Evolutionary conservation across 805 yeast species (phyloP).

Genomic region (Yueomyces sinensis): DNA sequence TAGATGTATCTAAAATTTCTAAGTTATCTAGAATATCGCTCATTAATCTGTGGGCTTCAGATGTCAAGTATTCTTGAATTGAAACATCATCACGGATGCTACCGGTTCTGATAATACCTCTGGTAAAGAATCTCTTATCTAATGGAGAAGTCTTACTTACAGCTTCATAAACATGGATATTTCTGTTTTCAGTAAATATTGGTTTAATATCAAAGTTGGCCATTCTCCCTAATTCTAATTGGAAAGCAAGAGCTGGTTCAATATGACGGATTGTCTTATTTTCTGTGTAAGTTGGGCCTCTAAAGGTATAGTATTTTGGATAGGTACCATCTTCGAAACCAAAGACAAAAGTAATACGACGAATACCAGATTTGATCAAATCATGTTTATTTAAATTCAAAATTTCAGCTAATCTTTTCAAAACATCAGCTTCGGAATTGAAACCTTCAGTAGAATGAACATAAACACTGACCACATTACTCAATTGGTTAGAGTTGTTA

Average conservation of each 20-base stretch:
- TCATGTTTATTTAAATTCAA: conserved; percentile 60
- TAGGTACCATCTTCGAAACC: conserved; percentile 76
- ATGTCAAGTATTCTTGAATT: conserved; percentile 84
- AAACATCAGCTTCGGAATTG: conserved; percentile 52
- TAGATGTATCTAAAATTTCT: conserved; percentile 86
- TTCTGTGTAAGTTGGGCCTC: conserved; percentile 74
- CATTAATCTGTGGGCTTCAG: conserved; percentile 94
- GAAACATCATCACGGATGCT: conserved; percentile 86
- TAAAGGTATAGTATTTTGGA: conserved; percentile 93
- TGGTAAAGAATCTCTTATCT: conserved; percentile 90
- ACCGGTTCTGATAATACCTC: conserved; percentile 96
- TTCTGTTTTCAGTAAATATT: conserved; percentile 89
- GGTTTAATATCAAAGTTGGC: conserved; percentile 93
- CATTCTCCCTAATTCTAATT: conserved; percentile 85
- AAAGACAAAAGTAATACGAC: conserved; percentile 87
- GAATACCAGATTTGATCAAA: conserved; percentile 55
- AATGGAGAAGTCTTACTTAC: conserved; percentile 85
- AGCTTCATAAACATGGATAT: conserved; percentile 95
- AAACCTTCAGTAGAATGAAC: conserved; percentile 66
- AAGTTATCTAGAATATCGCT: conserved; percentile 89
- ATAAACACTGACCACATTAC: conserved; percentile 75
- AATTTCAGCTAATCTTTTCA: conserved; percentile 48
- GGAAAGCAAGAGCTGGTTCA: conserved; percentile 97
- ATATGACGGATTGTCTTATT: conserved; percentile 93
- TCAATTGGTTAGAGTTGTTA: conserved; percentile 28